Evolutionary conservation across 768 basidiomycete genomes (phyloP), one percentile per base, ranked within the genome.

Genomic region (Hygrophoropsis aurantiaca): DNA sequence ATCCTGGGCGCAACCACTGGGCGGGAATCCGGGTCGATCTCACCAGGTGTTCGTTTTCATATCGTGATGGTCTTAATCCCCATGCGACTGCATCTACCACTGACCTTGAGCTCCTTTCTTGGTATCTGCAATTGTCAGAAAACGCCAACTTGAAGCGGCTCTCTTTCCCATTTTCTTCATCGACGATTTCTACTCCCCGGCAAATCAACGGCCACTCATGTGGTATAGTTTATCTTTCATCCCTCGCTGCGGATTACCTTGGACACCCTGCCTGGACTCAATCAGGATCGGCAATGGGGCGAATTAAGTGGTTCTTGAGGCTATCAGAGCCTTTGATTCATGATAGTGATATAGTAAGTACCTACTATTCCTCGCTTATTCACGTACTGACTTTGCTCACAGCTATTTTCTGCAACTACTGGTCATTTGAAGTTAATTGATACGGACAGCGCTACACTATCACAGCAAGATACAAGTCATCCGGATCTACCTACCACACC

Each of bases 1-100:
- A 50, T 21, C 30, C 47, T 16, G 35, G 36, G 11, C 13, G 38
- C 7, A 15, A 7, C 34, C 48, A 50, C 21, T 50, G 48, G 48
- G 30, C 48, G 9, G 42, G 42, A 4, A 36, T 50, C 42, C 13
- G 16, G 11, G n/a, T 50, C 5, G 43, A 50, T 30, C 42, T 50
- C 18, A 11, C 5, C 5, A 15, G 37, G 16, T 2, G 25, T 16
- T 23, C 42, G 11, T 50, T 18, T 38, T 27, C 34, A 16, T 50
- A 50, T 26, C 42, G 48, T 46, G 48, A 50, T 23, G 42, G 42
- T 20, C 21, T 33, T 21, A 32, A 47, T 36, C 46, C 30, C 1
- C 11, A 18, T 20, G 30, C 27, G 13, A 44, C 42, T 7, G 27
- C 30, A 9, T 44, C 42, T 33, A 6, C 9, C 16, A 27, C 33